These are phyloP conservation scores for Hyaloscypha finlandica DNA, from an alignment of 495 filamentous ascomycete genomes.

Conservation along the genomic window DNA sequence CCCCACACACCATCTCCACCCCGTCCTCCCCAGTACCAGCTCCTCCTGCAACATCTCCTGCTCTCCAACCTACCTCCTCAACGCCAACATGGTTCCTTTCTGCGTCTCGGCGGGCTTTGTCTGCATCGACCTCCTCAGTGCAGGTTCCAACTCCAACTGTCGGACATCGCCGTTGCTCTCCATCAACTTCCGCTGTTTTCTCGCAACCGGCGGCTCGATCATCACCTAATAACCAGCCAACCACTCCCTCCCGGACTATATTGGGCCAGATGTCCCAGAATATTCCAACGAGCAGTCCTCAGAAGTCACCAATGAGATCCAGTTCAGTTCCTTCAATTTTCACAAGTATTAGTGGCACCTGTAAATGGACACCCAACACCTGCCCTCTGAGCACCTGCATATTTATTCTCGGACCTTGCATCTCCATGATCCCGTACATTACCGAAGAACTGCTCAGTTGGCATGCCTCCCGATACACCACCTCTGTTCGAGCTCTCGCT, in stretches of 20 bases:
- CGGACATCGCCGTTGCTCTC: neutral
- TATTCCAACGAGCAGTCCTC: neutral
- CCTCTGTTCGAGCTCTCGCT: conserved; percentile 19
- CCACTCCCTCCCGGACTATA: neutral
- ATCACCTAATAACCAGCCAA: neutral
- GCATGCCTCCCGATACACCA: conserved; percentile 41
- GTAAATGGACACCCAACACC: conserved; percentile 22
- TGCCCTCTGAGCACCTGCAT: conserved; percentile 41
- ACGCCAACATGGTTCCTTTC: neutral
- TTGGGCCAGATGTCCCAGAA: neutral
- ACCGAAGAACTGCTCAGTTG: conserved; percentile 44
- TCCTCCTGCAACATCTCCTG: neutral
- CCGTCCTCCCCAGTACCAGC: neutral
- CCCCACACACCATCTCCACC: neutral
- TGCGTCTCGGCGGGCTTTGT: neutral
- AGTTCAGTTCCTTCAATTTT: conserved; percentile 3
- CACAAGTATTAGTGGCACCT: conserved; percentile 19
- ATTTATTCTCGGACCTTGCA: conserved; percentile 48
- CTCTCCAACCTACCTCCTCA: neutral
- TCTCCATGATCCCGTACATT: conserved; percentile 42
- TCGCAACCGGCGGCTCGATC: neutral
- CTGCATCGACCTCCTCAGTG: neutral
- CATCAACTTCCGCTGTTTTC: neutral
- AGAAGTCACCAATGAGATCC: neutral
- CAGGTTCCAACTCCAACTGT: neutral